These are phyloP conservation scores for Hanseniaspora sp. DNA, from an alignment of 1,139 yeast genomes.

Conservation along the genomic window DNA sequence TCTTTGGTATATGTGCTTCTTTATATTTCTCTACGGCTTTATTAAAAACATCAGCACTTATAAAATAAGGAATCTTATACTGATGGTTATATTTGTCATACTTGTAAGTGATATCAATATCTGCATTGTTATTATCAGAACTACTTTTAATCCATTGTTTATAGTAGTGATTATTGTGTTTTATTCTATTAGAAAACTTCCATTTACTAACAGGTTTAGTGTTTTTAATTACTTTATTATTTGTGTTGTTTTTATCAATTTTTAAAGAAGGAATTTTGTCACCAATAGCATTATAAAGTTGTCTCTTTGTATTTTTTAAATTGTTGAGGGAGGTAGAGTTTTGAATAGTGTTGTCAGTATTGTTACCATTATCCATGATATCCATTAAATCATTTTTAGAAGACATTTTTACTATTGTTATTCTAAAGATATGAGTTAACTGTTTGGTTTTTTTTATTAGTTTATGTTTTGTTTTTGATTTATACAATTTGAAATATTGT, in stretches of 20 bases:
- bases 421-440: neutral
- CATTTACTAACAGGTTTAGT: conserved; percentile 38
- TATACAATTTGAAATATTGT: too few species aligned
- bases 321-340: conserved; percentile 20
- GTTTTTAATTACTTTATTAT: conserved; percentile 68
- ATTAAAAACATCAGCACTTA: conserved; percentile 50
- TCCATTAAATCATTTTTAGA: conserved; percentile 68
- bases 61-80: conserved; percentile 59
- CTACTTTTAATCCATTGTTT: conserved; percentile 85
- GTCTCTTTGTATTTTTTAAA: conserved; percentile 41
- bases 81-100: conserved; percentile 68
- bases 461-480: neutral
- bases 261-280: conserved; percentile 85
- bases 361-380: conserved; percentile 52
- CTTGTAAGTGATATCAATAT: conserved; percentile 38
- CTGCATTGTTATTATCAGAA: conserved; percentile 35
- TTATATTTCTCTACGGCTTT: conserved; percentile 37
- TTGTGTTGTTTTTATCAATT: conserved; percentile 47
- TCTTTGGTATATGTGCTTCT: conserved; percentile 14
- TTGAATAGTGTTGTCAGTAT: conserved; percentile 28
- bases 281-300: conserved; percentile 75
- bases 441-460: neutral
- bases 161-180: conserved; percentile 43
- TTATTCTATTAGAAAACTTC: conserved; percentile 24
- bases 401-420: conserved; percentile 53